Evolutionary conservation across 257 asterid species (phyloP), one percentile per base, ranked within the genome.

Genomic region (Prunella vulgaris): DNA sequence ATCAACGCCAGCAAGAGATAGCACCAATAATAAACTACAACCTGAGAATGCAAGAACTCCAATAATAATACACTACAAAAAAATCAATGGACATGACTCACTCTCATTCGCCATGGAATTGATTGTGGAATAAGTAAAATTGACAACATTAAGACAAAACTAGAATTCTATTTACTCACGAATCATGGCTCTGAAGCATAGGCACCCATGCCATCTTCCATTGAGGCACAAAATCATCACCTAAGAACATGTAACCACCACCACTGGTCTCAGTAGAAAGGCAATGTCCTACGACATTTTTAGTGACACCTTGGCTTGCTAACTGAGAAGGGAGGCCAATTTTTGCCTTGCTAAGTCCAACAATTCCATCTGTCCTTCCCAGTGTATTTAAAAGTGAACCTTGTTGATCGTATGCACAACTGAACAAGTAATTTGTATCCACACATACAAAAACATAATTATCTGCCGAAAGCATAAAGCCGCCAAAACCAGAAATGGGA

Each of bases 331-430:
- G 90, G 70, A 86, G 73, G 80, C 96, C 80, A 79, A 88, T 74
- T 77, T 79, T 79, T 9, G 90, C 88, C 78, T 77, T 79, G 83
- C 96, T 76, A 69, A 89, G 90, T 71, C 96, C 90, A 64, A 89
- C 79, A 61, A 89, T 86, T 49, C 96, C 96, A 75, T 89, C 96
- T 40, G 95, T 85, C 79, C 76, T 84, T 64, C 84, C 80, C 56
- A 88, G 70, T 20, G 93, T 74, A 71, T 81, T 80, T 66, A 88
- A 78, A 78, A 88, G 93, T 56, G 77, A 66, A 70, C 96, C 96
- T 81, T 80, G 96, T 75, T 88, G 96, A 81, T 88, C 93, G 68
- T 88, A 88, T 14, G 90, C 96, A 54, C 96, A 88, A 25, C 96
- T 88, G 87, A 58, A 60, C 60, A 35, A 35, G 42, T 35, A 35